Evolutionary conservation across 164 flowering plant species (phyloP).

Genomic region (Amborella trichopoda): DNA sequence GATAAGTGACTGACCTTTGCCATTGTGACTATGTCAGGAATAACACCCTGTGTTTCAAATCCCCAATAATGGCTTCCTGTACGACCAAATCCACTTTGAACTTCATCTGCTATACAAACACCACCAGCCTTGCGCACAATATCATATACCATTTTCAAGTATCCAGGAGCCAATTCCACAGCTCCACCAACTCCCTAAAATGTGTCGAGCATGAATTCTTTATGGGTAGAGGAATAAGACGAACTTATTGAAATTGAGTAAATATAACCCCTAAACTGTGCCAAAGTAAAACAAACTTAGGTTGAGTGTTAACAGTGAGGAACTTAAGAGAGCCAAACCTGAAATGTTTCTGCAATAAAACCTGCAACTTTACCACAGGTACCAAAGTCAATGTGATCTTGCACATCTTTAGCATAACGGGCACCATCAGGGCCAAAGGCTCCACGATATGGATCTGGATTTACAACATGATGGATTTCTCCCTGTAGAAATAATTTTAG

Average conservation of each 20-base stretch:
- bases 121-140: conserved; percentile 92
- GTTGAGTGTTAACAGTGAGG: too few relatives aligned
- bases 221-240: too few relatives aligned
- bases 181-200: conserved; percentile 95
- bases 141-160: conserved; percentile 80
- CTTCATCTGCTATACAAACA: conserved; percentile 98
- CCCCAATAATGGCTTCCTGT: conserved; percentile 98
- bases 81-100: conserved; percentile 99
- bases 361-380: conserved; percentile 94
- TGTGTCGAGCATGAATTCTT: too few relatives aligned
- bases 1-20: too few relatives aligned
- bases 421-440: conserved; percentile 68
- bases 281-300: too few relatives aligned
- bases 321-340: conserved; percentile 30
- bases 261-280: too few relatives aligned
- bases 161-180: conserved; percentile 94
- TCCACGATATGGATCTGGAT: conserved; percentile 95
- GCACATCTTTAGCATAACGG: conserved; percentile 73
- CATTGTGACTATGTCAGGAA: conserved; percentile 98
- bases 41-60: conserved; percentile 85
- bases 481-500: conserved; percentile 70
- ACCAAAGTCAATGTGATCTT: conserved; percentile 90
- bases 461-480: conserved; percentile 88
- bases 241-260: too few relatives aligned
- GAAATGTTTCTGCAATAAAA: conserved; percentile 95